Percentiles rank a stretch among this genome's conserved stretches.
Evolutionary conservation across 164 flowering plant genomes (phyloP).

Genomic region (Vitis labrusca): DNA sequence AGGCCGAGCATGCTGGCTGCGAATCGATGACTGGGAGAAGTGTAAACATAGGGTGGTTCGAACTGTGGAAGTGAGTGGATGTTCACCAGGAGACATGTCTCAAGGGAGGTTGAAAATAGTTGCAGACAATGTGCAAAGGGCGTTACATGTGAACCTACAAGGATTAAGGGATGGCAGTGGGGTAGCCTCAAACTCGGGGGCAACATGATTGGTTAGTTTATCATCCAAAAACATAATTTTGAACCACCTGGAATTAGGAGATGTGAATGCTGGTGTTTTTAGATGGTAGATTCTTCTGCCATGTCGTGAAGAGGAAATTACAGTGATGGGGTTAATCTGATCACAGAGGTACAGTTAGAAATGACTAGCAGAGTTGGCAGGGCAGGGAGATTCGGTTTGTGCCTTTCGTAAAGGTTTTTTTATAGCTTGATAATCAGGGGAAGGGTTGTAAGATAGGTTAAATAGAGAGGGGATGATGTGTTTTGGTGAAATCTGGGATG

Average conservation of each 20-base stretch:
- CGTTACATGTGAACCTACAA: conserved; percentile 63
- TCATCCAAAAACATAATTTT: no score
- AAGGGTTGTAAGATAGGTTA: not conserved
- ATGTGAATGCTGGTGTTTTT: no score
- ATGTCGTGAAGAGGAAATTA: not conserved
- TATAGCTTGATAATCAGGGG: not conserved
- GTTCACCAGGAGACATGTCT: conserved; percentile 44
- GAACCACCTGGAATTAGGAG: not conserved
- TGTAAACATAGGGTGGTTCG: conserved; percentile 82
- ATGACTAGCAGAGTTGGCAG: not conserved
- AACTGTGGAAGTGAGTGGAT: conserved; percentile 63
- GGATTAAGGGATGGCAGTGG: conserved; percentile 62
- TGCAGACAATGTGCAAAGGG: conserved; percentile 79
- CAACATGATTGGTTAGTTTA: conserved; percentile 23
- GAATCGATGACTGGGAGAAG: conserved; percentile 84
- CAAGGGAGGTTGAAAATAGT: conserved; percentile 83
- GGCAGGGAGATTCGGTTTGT: not conserved
- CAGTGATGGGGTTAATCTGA: no score
- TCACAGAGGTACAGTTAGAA: not conserved
- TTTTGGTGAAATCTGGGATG: not conserved
- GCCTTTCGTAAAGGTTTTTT: not conserved
- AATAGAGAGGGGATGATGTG: not conserved
- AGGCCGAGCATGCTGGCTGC: conserved; percentile 85
- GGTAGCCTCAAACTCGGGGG: conserved; percentile 38
- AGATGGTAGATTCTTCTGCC: not conserved